Evolutionary conservation across 176 grass and related monocot species (phyloP), one percentile per base, ranked within the genome.

Genomic region (Cenchrus americanus): DNA sequence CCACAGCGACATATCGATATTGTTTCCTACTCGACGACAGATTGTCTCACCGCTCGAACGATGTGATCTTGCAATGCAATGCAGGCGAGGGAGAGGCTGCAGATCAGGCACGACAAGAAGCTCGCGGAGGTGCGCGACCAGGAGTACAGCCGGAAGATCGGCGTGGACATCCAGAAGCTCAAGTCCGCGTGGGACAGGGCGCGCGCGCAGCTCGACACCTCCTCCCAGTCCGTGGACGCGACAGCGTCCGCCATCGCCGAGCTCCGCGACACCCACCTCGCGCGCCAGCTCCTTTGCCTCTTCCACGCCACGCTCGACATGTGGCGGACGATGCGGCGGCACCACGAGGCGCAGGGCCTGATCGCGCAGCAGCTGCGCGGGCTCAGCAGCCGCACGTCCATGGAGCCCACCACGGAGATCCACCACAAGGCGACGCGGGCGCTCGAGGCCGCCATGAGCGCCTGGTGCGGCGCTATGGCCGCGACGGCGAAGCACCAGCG

Each of bases 31-130:
- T 43, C 37, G 26, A n/a, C 44, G 27, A 8, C 48, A 44, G 2
- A 15, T 51, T 32, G 8, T 48, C 26, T 69, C 18, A 62, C 41
- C 52, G 57, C 15, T 59, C 18, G 18, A 30, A 34, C 4, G 19
- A 27, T 71, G 32, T 14, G 75, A 61, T 55, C 6, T 71, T 53
- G 54, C 30, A 66, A 67, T 37, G 43, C 6, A 8, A 44, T 84
- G 58, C 79, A 95, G 93, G 85, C 55, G 60, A 84, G 88, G 52
- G 90, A 94, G 82, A 68, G 78, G 51, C 55, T 94, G 46, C 93
- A 94, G 42, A 66, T 94, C 55, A 64, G 73, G 46, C 86, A 91
- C 83, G 92, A 97, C 76, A 97, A 92, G 92, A 91, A 79, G 72
- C 81, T 86, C 5, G 52, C 32, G 8, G 77, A 49, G 74, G 78